Evolutionary conservation across 1,139 yeast genomes (phyloP).

Genomic region (Suhomyces ambrosiae): DNA sequence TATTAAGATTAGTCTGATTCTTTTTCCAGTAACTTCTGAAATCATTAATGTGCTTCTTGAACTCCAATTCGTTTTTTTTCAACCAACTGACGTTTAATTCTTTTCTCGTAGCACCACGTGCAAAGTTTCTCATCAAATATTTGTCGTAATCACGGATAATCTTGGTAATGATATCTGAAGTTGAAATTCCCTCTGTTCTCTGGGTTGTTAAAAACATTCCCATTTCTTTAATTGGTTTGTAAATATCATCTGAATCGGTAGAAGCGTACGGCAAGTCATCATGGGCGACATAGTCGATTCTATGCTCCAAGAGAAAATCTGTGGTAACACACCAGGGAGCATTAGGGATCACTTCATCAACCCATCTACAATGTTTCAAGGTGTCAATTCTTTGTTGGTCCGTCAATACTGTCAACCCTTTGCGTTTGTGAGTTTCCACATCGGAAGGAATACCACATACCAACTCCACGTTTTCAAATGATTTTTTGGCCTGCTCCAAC

Average conservation of each 20-base stretch:
- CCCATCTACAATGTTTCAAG: conserved; percentile 91
- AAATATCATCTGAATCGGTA: conserved; percentile 84
- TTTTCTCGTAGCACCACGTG: conserved; percentile 95
- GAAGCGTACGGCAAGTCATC: conserved; percentile 96
- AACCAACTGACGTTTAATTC: conserved; percentile 96
- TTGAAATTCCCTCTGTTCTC: conserved; percentile 93
- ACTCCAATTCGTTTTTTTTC: conserved; percentile 92
- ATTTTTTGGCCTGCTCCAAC: conserved; percentile 87
- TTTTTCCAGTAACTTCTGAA: conserved; percentile 84
- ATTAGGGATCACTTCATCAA: conserved; percentile 89
- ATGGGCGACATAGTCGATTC: conserved; percentile 95
- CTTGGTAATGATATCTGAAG: conserved; percentile 93
- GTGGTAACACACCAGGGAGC: conserved; percentile 97
- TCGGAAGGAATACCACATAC: conserved; percentile 94
- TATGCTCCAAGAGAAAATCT: conserved; percentile 73
- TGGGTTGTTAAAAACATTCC: conserved; percentile 95
- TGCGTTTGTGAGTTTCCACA: conserved; percentile 83
- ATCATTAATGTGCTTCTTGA: conserved; percentile 85
- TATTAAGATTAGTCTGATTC: conserved; percentile 68
- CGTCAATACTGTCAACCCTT: conserved; percentile 87
- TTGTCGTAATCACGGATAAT: conserved; percentile 95
- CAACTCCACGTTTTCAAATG: conserved; percentile 80
- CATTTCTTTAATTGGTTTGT: conserved; percentile 83
- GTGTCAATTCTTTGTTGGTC: conserved; percentile 91
- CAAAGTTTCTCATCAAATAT: conserved; percentile 94